Base-by-base conservation (phyloP, 768 basidiomycete genomes). In the Termitomyces sp. region DNA sequence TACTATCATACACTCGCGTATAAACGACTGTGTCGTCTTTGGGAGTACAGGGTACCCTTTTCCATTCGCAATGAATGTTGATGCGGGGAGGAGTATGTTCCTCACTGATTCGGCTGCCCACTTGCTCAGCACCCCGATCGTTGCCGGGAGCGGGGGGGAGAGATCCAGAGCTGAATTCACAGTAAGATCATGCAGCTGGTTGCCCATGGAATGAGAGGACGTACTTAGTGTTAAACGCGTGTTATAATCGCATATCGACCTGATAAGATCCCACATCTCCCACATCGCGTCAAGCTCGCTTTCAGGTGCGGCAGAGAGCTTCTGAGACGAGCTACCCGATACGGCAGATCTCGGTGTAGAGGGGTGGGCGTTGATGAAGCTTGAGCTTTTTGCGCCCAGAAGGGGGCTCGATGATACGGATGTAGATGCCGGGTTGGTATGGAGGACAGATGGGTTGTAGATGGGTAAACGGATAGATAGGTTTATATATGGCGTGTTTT, bases 191-290 rank as follows among this genome's bases (percentile, higher is more conserved):
- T 4, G 36, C 63, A 48, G 57, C 60, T 32, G 61, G 40, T 33
- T 28, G 46, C n/a, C 36, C 36, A 40, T 35, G 16, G 38, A 56
- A 49, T 12, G 49, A 58, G 55, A 35, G 15, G 32, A 74, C 81
- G 65, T 72, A 94, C 92, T 88, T 59, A 92, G 70, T 2, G 88
- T 88, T 62, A 94, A 69, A 32, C 91, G 83, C 35, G 82, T 78
- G 69, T 85, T 86, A 73, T 95, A 96, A 60, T 89, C 89, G 73
- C 97, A 99, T 38, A 96, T 83, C 3, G 89, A 88, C 62, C 96
- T 82, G 60, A 99, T 92, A 51, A 90, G 82, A 72, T 98, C 97
- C 97, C 97, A 99, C 86, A 96, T 96, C 72, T 98, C 97, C 96
- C 97, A 99, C 0, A 91, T 93, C 7, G 80, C 83, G 67, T 88